A percentile compares a stretch with the other conserved stretches of the same genome.
phyloP scores from a whole-genome alignment of 768 basidiomycete species.

The Suillus brevipes region DNA sequence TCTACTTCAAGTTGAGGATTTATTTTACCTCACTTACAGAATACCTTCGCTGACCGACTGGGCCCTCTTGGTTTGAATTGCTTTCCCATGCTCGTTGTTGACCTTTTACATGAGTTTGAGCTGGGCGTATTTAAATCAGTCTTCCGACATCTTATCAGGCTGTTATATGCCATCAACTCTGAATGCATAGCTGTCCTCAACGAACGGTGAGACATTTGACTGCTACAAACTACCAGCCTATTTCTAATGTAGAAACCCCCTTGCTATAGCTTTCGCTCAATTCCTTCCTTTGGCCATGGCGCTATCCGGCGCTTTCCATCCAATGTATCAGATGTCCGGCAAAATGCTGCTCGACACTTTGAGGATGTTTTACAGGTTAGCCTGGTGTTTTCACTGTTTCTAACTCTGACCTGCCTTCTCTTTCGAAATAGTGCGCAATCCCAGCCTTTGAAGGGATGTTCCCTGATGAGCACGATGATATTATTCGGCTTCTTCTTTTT shows the following conservation, averaged over 20 bases:
- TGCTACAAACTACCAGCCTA: too few relatives aligned
- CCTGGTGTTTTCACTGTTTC: neutral
- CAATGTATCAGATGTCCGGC: conserved; percentile 38
- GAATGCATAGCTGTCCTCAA: conserved; percentile 24
- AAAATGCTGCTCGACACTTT: conserved; percentile 39
- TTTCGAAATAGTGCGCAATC: conserved; percentile 29
- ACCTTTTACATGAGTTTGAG: conserved; percentile 44
- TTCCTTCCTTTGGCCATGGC: conserved; percentile 24
- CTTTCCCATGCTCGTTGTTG: conserved; percentile 26
- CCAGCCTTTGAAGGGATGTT: conserved; percentile 35
- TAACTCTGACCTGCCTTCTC: neutral
- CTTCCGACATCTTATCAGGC: conserved; percentile 37
- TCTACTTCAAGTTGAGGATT: too few relatives aligned
- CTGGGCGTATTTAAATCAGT: conserved; percentile 40
- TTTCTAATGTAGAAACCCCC: neutral
- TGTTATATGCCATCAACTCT: conserved; percentile 23
- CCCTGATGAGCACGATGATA: conserved; percentile 21
- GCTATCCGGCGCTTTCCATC: conserved; percentile 37
- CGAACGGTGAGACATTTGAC: conserved; percentile 17
- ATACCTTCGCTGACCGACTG: too few relatives aligned
- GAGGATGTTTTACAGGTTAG: conserved; percentile 44
- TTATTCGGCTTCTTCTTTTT: conserved; percentile 25
- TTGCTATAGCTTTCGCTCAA: conserved; percentile 15
- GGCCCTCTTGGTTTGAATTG: too few relatives aligned
- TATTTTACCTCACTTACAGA: too few relatives aligned